phyloP scores from a whole-genome alignment of 2,329 filamentous ascomycete genomes.

The Alternaria dauci region DNA sequence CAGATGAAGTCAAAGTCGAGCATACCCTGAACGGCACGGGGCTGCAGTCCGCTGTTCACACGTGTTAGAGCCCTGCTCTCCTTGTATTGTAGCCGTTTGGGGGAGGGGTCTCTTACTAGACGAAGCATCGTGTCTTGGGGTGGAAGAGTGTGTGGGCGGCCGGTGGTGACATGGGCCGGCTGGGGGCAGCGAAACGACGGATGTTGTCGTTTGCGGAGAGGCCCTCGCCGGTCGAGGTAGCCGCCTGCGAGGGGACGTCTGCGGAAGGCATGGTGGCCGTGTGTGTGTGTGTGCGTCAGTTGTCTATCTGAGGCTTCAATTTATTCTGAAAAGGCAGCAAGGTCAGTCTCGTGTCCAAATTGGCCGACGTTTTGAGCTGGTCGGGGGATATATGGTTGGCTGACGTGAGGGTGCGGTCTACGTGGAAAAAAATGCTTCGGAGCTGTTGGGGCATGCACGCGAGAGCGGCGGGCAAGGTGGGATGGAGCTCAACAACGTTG shows the following conservation, averaged over 20 bases:
- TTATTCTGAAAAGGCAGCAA: slow-evolving; percentile 15
- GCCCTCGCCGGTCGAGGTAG: slow-evolving; percentile 40
- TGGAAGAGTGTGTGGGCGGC: slow-evolving; percentile 94
- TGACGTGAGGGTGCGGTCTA: slow-evolving; percentile 39
- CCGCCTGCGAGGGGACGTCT: slow-evolving; percentile 42
- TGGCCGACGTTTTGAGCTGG: slow-evolving; percentile 8
- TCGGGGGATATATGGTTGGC: slow-evolving; percentile 19
- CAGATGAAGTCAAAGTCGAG: slow-evolving; percentile 99
- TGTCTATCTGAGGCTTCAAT: slow-evolving; percentile 14
- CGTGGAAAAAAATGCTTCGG: slow-evolving; percentile 29
- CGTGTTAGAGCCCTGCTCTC: slow-evolving; percentile 30
- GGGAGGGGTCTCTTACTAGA: slow-evolving; percentile 71
- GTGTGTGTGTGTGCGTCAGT: slow-evolving; percentile 33
- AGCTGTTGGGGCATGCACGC: slow-evolving; percentile 31
- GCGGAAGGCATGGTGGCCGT: slow-evolving; percentile 56
- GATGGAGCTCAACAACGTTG: slow-evolving; percentile 16
- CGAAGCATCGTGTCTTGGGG: slow-evolving; percentile 99
- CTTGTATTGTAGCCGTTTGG: slow-evolving; percentile 2
- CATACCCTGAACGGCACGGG: slow-evolving; percentile 71
- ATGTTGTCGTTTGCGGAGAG: slow-evolving; percentile 97
- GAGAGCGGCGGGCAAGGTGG: slow-evolving; percentile 19
- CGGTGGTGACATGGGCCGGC: slow-evolving; percentile 87
- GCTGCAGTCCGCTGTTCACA: slow-evolving; percentile 80
- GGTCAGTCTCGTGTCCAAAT: slow-evolving; percentile 25
- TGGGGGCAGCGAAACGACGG: slow-evolving; percentile 91